phyloP scores from a whole-genome alignment of 2,329 filamentous ascomycete species.

The Lasiodiplodia gonubiensis region DNA sequence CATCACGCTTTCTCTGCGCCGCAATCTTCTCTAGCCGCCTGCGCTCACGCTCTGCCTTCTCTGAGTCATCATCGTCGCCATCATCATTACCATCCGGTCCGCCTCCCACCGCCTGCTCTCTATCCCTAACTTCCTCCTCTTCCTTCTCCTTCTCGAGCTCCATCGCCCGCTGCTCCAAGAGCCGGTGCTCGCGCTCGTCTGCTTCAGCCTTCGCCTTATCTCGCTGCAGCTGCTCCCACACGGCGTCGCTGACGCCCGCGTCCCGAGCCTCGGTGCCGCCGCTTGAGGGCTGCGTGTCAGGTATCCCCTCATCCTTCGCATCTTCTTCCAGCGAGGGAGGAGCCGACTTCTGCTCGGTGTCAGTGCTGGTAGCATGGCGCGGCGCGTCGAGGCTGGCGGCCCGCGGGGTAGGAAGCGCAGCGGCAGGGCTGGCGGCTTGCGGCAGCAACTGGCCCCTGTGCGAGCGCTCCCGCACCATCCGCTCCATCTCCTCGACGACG shows the following conservation, averaged over 20 bases:
- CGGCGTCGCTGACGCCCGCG: constrained; percentile 11
- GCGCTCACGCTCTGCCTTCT: constrained; percentile 32
- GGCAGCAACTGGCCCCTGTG: constrained; percentile 30
- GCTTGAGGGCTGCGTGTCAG: not conserved
- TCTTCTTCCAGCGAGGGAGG: not conserved
- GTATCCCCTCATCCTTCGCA: not conserved
- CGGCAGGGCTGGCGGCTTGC: no score
- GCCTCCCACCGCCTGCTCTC: not conserved
- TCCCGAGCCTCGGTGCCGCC: not conserved
- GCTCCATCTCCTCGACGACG: constrained; percentile 38
- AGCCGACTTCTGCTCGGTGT: no score
- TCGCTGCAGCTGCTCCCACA: constrained; percentile 18
- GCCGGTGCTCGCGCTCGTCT: constrained; percentile 12
- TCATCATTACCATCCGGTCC: not conserved
- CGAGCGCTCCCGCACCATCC: constrained; percentile 44
- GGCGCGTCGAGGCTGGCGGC: not conserved
- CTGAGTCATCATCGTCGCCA: not conserved
- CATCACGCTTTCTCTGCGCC: constrained; percentile 36
- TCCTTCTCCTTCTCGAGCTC: constrained; percentile 29
- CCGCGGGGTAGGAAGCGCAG: not conserved
- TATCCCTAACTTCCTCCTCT: not conserved
- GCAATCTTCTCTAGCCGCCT: constrained; percentile 32
- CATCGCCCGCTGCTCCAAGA: constrained; percentile 24
- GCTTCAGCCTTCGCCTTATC: constrained; percentile 22
- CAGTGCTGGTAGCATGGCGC: not conserved